These are phyloP conservation scores for Daldinia vernicosa DNA, from an alignment of 495 filamentous ascomycete genomes.

Conservation along the genomic window DNA sequence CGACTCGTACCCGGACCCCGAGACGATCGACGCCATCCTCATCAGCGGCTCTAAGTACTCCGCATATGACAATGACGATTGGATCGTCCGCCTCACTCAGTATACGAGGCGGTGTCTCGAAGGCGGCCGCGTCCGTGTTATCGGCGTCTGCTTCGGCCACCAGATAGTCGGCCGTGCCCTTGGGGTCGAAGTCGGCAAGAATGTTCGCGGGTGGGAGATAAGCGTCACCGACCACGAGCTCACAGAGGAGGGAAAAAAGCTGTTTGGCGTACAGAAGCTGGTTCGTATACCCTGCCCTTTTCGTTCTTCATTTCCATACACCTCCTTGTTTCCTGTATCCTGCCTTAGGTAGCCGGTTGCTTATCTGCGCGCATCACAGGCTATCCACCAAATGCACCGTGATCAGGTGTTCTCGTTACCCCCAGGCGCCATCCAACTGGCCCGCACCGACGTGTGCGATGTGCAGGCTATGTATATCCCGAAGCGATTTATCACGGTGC, in stretches of 20 bases:
- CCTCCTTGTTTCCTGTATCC: background rate
- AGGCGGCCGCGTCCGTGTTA: conserved; percentile 63
- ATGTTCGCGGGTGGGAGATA: conserved; percentile 80
- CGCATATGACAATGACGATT: conserved; percentile 69
- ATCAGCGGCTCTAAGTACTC: conserved; percentile 74
- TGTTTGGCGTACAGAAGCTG: conserved; percentile 75
- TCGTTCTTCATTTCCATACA: conserved; percentile 15
- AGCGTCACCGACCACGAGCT: conserved; percentile 75
- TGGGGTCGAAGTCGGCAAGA: conserved; percentile 71
- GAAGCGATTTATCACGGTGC: conserved; percentile 74
- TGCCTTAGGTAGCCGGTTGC: conserved; percentile 1
- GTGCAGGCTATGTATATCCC: conserved; percentile 85
- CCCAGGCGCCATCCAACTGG: conserved; percentile 67
- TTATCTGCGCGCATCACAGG: conserved; percentile 53
- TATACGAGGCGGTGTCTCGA: conserved; percentile 69
- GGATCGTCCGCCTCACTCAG: conserved; percentile 79
- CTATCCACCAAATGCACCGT: conserved; percentile 88
- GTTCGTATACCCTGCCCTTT: conserved; percentile 55
- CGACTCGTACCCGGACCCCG: conserved; percentile 70
- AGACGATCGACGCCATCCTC: conserved; percentile 82
- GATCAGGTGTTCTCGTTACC: conserved; percentile 79
- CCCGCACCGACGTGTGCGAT: conserved; percentile 69
- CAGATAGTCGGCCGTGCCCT: conserved; percentile 86
- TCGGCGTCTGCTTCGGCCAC: conserved; percentile 92
- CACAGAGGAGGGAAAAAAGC: conserved; percentile 72